These are phyloP conservation scores for Psophocarpus tetragonolobus DNA, from an alignment of 306 rosid species.

Conservation along the genomic window DNA sequence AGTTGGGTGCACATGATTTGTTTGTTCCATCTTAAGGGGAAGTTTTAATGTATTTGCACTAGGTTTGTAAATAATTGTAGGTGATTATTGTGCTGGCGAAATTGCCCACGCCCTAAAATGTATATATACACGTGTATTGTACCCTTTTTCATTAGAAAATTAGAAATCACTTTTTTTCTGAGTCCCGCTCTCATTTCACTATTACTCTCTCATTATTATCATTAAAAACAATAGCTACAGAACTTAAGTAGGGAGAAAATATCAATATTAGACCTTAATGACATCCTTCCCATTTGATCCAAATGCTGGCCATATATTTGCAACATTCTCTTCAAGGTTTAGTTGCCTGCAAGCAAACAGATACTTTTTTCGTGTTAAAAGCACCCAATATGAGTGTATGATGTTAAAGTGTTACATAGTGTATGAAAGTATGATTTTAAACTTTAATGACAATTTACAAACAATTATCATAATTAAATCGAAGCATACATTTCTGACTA, in stretches of 20 bases:
- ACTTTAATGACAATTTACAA: neutral
- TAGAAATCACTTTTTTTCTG: neutral
- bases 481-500: neutral
- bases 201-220: neutral
- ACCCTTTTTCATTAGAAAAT: neutral
- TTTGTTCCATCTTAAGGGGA: neutral
- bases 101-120: neutral
- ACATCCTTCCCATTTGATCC: slow-evolving; percentile 73
- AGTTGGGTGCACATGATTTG: neutral
- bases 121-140: neutral
- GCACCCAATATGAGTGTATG: neutral
- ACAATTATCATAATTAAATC: neutral
- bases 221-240: neutral
- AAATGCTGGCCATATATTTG: slow-evolving; percentile 91
- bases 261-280: slow-evolving; percentile 64
- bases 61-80: neutral
- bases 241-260: slow-evolving; percentile 18
- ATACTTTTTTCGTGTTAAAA: slow-evolving; percentile 23
- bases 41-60: neutral
- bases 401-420: neutral
- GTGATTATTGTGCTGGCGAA: neutral
- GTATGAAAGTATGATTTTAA: neutral
- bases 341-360: slow-evolving; percentile 58
- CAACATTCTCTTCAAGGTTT: slow-evolving; percentile 75
- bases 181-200: neutral